Evolutionary conservation across 108 stramenopile species (phyloP).

Genomic region (Cyclotella choctawhatcheeana): DNA sequence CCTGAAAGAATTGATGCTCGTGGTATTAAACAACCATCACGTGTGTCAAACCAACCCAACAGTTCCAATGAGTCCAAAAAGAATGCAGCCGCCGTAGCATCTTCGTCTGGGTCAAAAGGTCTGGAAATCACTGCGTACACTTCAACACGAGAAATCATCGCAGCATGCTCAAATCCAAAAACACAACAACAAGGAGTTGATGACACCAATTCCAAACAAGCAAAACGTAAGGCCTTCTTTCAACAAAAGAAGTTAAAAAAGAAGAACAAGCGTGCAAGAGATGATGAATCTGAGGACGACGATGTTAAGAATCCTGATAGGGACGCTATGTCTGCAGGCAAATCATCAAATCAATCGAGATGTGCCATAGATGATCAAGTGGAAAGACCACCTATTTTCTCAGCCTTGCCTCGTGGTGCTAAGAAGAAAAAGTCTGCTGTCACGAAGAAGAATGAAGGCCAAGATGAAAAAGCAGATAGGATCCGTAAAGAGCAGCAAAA

Average conservation of each 20-base stretch:
- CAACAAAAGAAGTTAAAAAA: constrained; percentile 49
- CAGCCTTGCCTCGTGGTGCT: constrained; percentile 40
- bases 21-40: neutral
- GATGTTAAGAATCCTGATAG: neutral
- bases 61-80: constrained; percentile 12
- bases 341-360: neutral
- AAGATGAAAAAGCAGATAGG: constrained; percentile 17
- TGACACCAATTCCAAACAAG: constrained; percentile 25
- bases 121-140: constrained; percentile 42
- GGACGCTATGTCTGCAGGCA: neutral
- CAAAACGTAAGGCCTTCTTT: constrained; percentile 40
- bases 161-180: constrained; percentile 26
- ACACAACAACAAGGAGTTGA: neutral
- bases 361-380: constrained; percentile 36
- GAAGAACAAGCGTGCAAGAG: constrained; percentile 23
- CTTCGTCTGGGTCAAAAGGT: neutral
- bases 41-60: neutral
- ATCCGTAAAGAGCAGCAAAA: constrained; percentile 43
- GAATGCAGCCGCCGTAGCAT: neutral
- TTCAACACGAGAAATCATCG: constrained; percentile 46
- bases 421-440: constrained; percentile 22
- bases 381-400: constrained; percentile 47
- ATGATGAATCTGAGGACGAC: constrained; percentile 19
- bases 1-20: constrained; percentile 14
- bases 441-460: neutral